Evolutionary conservation across 305 asterid species (phyloP), one percentile per base, ranked within the genome.

Genomic region (Fraxinus dipetala): DNA sequence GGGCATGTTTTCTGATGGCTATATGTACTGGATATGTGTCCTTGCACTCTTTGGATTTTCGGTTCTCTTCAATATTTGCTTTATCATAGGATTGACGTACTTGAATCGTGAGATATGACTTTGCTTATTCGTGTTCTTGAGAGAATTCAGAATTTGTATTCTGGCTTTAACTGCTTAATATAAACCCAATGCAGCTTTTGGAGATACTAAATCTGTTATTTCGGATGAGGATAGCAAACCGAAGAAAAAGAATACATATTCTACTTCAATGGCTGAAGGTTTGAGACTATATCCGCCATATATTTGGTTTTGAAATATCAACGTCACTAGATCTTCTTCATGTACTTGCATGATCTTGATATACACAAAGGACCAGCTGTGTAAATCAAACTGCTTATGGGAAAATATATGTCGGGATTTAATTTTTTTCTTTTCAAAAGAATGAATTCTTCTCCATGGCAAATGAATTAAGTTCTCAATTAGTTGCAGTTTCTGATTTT

Each of bases 21-120:
- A 83, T 32, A 76, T 80, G 88, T 89, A 86, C 26, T 89, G 92
- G 92, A 82, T 83, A 34, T 86, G 89, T 75, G 84, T 89, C 11
- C n/a, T 75, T 72, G 92, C 92, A 4, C 90, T 89, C 20, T 83
- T 83, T 51, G 90, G 86, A 16, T 89, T 87, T 69, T 87, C 90
- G 20, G 40, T 89, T 22, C 74, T 87, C 79, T 87, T 87, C 91
- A 87, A 86, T 40, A 48, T 89, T 61, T 80, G 88, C 56, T 89
- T 85, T 48, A 80, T 86, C 48, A 81, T 82, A 59, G 89, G 89
- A 31, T 63, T 87, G 75, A 83, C 88, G 8, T 89, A 65, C 87
- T 83, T 89, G 35, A 75, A 87, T 30, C 90, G 89, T 87, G 82
- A 85, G 89, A 77, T 56, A 48, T 24, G 34, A 28, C 74, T n/a